Percentiles rank a stretch among this genome's conserved stretches.
These are phyloP conservation scores for Lachnellula occidentalis DNA, from an alignment of 2,329 filamentous ascomycete species.

Conservation along the genomic window DNA sequence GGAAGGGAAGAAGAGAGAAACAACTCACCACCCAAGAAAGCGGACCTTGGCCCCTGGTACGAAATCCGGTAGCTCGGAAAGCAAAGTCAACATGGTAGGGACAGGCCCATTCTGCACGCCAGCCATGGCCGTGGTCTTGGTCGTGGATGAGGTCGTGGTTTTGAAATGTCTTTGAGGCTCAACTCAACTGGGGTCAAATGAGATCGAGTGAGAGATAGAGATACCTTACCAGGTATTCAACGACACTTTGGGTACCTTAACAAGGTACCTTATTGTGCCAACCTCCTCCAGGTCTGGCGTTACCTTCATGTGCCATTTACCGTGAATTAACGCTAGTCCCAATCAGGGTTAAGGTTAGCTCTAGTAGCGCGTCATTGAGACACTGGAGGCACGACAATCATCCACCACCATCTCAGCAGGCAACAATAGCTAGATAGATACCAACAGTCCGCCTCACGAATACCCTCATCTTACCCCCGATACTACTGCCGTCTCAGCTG, in stretches of 20 bases:
- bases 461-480: neutral
- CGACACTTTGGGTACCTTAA: no score
- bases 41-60: conserved; percentile 64
- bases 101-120: conserved; percentile 26
- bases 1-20: neutral
- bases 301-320: no score
- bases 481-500: neutral
- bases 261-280: no score
- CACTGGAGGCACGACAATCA: conserved; percentile 12
- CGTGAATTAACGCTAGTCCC: conserved; percentile 10
- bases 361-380: conserved; percentile 20
- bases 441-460: conserved; percentile 10
- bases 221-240: no score
- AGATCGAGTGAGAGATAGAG: no score
- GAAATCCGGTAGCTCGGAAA: conserved; percentile 25
- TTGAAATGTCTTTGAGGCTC: neutral
- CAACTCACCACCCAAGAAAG: conserved; percentile 80
- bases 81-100: conserved; percentile 23
- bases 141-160: neutral
- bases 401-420: conserved; percentile 7
- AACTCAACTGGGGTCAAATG: neutral
- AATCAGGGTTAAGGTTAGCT: neutral
- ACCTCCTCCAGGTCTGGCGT: no score
- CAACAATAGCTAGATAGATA: conserved; percentile 14
- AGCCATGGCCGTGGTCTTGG: conserved; percentile 8